Evolutionary conservation across 345 rosid genomes (phyloP), one percentile per base, ranked within the genome.

Genomic region (Kernera saxatilis): DNA sequence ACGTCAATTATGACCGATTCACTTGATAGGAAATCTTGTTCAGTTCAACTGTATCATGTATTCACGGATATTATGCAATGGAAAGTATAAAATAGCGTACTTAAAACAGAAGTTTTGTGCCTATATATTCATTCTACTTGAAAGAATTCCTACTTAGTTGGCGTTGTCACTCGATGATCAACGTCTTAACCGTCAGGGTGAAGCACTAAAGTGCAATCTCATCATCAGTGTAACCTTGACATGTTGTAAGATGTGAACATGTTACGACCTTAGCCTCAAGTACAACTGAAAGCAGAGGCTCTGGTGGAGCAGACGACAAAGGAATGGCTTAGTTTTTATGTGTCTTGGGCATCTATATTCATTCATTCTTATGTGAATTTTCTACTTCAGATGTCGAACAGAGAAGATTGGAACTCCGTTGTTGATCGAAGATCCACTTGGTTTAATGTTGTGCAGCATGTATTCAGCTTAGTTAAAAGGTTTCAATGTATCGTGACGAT

Each of bases 31-130:
- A 49, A 40, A 51, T 23, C 30, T 40, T 57, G 53, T 74, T 67
- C 54, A 41, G 1, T 60, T 60, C 67, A 67, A 60, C 26, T 74
- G 78, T 74, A 51, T 59, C 64, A 74, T 74, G 56, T 74, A 74
- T 67, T 60, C 54, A 40, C 58, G 13, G 30, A 67, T 59, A 43
- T 59, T 60, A 30, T 50, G 49, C 63, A 32, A 43, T 50, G 68
- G 27, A 30, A 58, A 67, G 25, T 65, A 19, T 65, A 44, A 55
- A 19, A 32, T 12, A 46, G 53, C 4, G 19, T 72, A 14, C 23
- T 52, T 71, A 4, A 30, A 48, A 26, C n/a, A 23, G 3, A 74
- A 59, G 41, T 33, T 67, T 60, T 67, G 64, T 74, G 48, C 63
- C 49, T 23, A 50, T 67, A 15, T 74, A 58, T 57, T 32, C 22